phyloP scores from a whole-genome alignment of 2,329 filamentous ascomycete species.

The Monosporascus sp. region DNA sequence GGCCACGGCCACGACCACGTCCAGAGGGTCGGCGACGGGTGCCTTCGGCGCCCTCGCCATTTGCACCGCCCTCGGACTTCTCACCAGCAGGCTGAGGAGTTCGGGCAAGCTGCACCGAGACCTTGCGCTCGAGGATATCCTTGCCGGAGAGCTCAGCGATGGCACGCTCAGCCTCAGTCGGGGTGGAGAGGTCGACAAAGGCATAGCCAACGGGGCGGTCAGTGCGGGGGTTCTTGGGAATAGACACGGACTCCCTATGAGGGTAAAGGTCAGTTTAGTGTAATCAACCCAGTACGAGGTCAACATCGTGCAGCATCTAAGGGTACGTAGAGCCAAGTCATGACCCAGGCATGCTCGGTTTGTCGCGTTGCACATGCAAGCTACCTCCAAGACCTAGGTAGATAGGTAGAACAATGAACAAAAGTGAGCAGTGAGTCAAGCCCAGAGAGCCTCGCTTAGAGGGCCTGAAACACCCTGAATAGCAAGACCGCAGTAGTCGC shows the following conservation, averaged over 20 bases:
- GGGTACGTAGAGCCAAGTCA: background rate
- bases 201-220: conserved; percentile 97
- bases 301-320: background rate
- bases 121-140: conserved; percentile 97
- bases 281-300: background rate
- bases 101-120: conserved; percentile 96
- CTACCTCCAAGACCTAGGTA: background rate
- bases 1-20: conserved; percentile 62
- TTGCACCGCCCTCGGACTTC: conserved; percentile 64
- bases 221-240: conserved; percentile 98
- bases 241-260: conserved; percentile 90
- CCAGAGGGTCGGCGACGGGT: conserved; percentile 58
- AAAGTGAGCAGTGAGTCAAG: background rate
- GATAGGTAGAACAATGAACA: background rate
- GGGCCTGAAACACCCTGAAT: background rate
- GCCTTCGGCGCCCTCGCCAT: conserved; percentile 70
- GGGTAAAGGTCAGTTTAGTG: conserved; percentile 17
- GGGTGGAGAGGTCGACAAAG: conserved; percentile 95
- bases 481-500: background rate
- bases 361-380: background rate
- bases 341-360: background rate
- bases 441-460: background rate
- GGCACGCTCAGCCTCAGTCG: conserved; percentile 89
- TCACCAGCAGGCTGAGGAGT: conserved; percentile 86
- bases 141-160: conserved; percentile 94